Evolutionary conservation across 2,329 filamentous ascomycete genomes (phyloP), one percentile per base, ranked within the genome.

Genomic region (Fusarium sp.): DNA sequence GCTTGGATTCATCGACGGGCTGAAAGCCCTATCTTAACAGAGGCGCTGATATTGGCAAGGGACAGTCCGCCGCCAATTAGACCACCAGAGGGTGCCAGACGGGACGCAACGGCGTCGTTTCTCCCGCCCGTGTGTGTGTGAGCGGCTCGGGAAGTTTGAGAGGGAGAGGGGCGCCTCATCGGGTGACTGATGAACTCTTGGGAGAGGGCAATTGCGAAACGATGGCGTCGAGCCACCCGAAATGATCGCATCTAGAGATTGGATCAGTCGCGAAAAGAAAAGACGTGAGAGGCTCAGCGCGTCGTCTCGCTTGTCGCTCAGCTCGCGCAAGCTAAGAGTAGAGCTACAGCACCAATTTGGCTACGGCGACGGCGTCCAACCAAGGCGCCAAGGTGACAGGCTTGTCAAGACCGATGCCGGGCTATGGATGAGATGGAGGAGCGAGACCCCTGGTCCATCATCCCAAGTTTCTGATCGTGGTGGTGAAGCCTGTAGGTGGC

Each of bases 31-130:
- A 64, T 41, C 54, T 67, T 66, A 67, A 68, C 62, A 64, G 50
- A 11, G 60, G 48, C n/a, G 11, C 41, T 68, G 57, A 68, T 78
- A 78, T 76, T 70, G 35, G 25, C 76, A 76, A 59, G 74, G 76
- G 23, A 61, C 34, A 48, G 57, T 57, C 48, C 39, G 59, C 32
- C 58, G 59, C 66, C 63, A 72, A 69, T 60, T 64, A 43, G 60
- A n/a, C 32, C 52, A 41, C 27, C 59, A 30, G 20, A 59, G 61
- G 64, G 52, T 23, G 43, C 43, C 23, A 50, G 27, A 37, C 30
- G 32, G 57, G 39, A 58, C 45, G 48, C 48, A 64, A 43, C 48
- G 67, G 58, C 54, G 66, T 43, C 39, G 68, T 54, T 52, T 50
- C 52, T 64, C 20, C 27, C 41, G 52, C 39, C 39, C 43, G 45